phyloP scores from a whole-genome alignment of 1,139 yeast genomes.

The Scheffersomyces segobiensis region DNA sequence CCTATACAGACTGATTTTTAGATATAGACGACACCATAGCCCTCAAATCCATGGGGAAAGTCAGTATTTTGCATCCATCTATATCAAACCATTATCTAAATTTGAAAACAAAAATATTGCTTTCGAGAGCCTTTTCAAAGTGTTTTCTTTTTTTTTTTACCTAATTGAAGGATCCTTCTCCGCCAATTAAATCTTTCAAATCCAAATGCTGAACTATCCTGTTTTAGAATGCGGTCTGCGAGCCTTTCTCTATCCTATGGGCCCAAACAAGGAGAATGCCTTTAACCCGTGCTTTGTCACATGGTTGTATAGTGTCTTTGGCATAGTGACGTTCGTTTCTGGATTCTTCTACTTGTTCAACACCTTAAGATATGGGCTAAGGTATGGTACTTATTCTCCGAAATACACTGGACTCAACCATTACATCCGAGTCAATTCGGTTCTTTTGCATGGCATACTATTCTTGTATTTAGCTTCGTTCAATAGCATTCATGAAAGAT shows the following conservation, averaged over 20 bases:
- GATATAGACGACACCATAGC: neutral
- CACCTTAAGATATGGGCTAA: slow-evolving; percentile 9
- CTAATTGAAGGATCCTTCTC: neutral
- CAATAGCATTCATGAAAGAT: slow-evolving; percentile 22
- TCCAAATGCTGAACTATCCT: neutral
- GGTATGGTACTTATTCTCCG: slow-evolving; percentile 21
- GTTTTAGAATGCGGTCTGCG: slow-evolving; percentile 4
- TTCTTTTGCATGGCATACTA: slow-evolving; percentile 26
- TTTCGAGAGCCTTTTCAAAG: neutral
- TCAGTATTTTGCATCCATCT: neutral
- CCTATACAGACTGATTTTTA: neutral
- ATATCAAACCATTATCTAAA: neutral
- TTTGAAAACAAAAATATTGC: too few relatives aligned
- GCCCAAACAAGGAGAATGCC: slow-evolving; percentile 43
- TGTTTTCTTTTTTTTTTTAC: neutral
- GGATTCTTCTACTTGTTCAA: slow-evolving; percentile 29
- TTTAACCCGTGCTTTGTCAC: slow-evolving; percentile 58
- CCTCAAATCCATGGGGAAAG: neutral
- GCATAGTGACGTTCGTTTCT: slow-evolving; percentile 13
- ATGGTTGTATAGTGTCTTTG: slow-evolving; percentile 16
- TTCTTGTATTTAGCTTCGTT: slow-evolving; percentile 19
- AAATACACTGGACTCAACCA: slow-evolving; percentile 33
- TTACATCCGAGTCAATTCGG: slow-evolving; percentile 26
- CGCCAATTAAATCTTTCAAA: neutral
- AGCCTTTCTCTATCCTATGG: slow-evolving; percentile 13